These are phyloP conservation scores for Penicillium sp. DNA, from an alignment of 2,329 filamentous ascomycete genomes.

Conservation along the genomic window DNA sequence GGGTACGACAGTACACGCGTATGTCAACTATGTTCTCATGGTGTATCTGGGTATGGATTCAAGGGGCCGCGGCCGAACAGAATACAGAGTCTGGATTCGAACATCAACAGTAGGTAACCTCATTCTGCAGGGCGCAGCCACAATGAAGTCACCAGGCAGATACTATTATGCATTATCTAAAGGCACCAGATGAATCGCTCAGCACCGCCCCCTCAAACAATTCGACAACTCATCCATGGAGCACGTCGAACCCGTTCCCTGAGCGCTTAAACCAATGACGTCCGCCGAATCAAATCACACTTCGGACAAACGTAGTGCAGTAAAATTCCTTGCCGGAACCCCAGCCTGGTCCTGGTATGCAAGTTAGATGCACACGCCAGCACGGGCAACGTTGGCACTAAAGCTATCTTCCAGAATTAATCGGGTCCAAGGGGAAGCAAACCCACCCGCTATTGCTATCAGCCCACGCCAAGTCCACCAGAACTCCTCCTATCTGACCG, in stretches of 20 bases:
- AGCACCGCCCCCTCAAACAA: neutral
- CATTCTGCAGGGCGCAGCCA: constrained; percentile 1
- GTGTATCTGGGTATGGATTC: neutral
- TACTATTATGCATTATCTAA: neutral
- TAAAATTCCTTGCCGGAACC: neutral
- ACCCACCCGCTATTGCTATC: constrained; percentile 12
- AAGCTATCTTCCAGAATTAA: neutral
- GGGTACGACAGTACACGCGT: neutral
- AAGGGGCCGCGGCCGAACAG: too few relatives aligned
- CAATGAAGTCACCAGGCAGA: constrained; percentile 1
- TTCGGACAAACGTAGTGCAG: neutral
- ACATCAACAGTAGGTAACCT: neutral
- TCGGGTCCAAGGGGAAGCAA: neutral
- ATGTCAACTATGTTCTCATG: too few relatives aligned
- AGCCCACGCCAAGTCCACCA: constrained; percentile 6
- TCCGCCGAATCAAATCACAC: neutral
- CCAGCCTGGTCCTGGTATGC: neutral
- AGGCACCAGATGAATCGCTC: neutral
- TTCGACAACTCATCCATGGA: neutral
- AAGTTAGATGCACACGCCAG: neutral
- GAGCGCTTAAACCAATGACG: neutral
- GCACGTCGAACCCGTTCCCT: neutral
- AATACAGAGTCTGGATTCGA: too few relatives aligned
- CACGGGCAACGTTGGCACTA: neutral
- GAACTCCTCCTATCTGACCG: neutral